phyloP scores from a whole-genome alignment of 176 grass and related monocot genomes.

The Cenchrus americanus region DNA sequence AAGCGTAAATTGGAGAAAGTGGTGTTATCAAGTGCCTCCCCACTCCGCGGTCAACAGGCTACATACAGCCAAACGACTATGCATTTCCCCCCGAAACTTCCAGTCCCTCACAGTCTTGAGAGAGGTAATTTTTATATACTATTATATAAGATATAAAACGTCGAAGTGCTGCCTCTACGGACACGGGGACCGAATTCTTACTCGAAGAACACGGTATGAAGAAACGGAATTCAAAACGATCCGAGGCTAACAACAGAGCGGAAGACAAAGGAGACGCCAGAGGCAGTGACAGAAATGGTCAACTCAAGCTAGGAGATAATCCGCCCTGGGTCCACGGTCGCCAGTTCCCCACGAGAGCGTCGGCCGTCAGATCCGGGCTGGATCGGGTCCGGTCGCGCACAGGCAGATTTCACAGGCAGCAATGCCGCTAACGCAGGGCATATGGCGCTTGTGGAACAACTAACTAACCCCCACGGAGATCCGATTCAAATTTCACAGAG shows the following conservation, averaged over 20 bases:
- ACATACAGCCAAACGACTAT: background rate
- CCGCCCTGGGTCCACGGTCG: slow-evolving; percentile 22
- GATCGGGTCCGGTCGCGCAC: slow-evolving; percentile 19
- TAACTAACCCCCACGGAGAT: background rate
- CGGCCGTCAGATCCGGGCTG: slow-evolving; percentile 36
- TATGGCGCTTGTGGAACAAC: background rate
- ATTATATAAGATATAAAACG: background rate
- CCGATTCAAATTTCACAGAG: background rate
- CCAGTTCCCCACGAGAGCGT: slow-evolving; percentile 6
- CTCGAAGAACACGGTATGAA: background rate
- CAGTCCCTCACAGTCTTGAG: background rate
- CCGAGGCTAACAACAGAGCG: background rate
- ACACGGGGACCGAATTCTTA: background rate
- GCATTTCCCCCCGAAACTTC: background rate
- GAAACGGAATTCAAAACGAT: background rate
- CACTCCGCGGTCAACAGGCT: background rate
- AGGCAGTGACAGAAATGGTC: slow-evolving; percentile 18
- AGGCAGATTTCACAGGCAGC: background rate
- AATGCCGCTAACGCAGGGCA: slow-evolving; percentile 14
- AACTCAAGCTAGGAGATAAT: slow-evolving; percentile 49
- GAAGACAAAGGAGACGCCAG: background rate
- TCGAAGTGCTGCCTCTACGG: background rate
- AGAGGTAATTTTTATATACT: background rate
- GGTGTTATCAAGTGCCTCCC: background rate
- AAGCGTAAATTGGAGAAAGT: background rate